Evolutionary conservation across 2,329 filamentous ascomycete genomes (phyloP).

Genomic region (Rasamsonia emersonii): DNA sequence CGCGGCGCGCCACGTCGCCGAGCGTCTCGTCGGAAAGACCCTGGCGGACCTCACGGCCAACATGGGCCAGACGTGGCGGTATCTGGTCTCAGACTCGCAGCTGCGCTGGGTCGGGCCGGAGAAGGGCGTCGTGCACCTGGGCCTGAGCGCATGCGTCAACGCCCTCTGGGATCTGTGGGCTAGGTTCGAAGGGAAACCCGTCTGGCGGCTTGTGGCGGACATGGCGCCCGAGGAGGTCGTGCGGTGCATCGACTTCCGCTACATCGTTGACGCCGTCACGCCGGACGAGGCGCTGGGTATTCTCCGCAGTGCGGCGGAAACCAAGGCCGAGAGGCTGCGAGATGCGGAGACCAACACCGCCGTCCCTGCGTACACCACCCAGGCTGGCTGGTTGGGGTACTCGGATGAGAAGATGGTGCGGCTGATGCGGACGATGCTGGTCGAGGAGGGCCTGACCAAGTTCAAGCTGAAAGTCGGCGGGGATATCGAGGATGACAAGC

Average conservation of each 20-base stretch:
- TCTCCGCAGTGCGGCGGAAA: slow-evolving; percentile 54
- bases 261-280: slow-evolving; percentile 85
- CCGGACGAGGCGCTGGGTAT: slow-evolving; percentile 70
- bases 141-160: slow-evolving; percentile 75
- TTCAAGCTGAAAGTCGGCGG: slow-evolving; percentile 15
- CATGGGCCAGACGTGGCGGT: slow-evolving; percentile 83
- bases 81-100: slow-evolving; percentile 81
- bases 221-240: slow-evolving; percentile 86
- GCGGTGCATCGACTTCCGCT: slow-evolving; percentile 81
- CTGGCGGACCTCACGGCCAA: slow-evolving; percentile 67
- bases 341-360: slow-evolving; percentile 66
- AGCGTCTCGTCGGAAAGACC: slow-evolving; percentile 64
- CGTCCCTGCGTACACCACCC: slow-evolving; percentile 84
- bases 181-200: slow-evolving; percentile 73
- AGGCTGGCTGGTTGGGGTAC: slow-evolving; percentile 39
- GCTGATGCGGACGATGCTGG: neutral
- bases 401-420: slow-evolving; percentile 4
- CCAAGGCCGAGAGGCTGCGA: slow-evolving; percentile 61
- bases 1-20: slow-evolving; percentile 68
- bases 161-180: slow-evolving; percentile 92
- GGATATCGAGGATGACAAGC: slow-evolving; percentile 10
- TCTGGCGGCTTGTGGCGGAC: slow-evolving; percentile 81
- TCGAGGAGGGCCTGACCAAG: slow-evolving; percentile 8
- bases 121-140: slow-evolving; percentile 88
- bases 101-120: slow-evolving; percentile 90